Percentiles rank a stretch among this genome's conserved stretches.
Evolutionary conservation across 495 filamentous ascomycete species (phyloP).

Genomic region (Parachaetomium inaequale): DNA sequence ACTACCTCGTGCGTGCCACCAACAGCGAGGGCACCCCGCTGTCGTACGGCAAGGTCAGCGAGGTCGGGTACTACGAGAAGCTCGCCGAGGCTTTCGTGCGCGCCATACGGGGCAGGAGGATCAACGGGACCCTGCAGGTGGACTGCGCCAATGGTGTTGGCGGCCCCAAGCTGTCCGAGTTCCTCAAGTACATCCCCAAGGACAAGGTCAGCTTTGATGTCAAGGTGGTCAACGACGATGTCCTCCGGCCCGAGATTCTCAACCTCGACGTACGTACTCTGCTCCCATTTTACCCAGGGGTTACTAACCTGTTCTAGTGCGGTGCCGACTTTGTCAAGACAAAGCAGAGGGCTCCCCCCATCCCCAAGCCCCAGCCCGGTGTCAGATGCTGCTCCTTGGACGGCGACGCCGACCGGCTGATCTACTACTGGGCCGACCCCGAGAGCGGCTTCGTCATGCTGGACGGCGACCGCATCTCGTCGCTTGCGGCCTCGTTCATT

Average conservation of each 20-base stretch:
- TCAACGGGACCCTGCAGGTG: conserved; percentile 69
- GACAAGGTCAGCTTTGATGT: conserved; percentile 68
- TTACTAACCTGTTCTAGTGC: conserved; percentile 52
- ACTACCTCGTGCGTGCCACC: conserved; percentile 91
- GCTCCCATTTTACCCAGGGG: neutral
- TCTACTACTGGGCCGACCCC: conserved; percentile 90
- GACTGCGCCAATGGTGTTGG: conserved; percentile 98
- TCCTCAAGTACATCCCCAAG: conserved; percentile 76
- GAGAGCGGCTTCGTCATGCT: conserved; percentile 81
- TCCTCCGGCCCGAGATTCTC: conserved; percentile 79
- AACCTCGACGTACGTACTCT: conserved; percentile 70
- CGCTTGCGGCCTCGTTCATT: conserved; percentile 89
- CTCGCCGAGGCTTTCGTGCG: conserved; percentile 72
- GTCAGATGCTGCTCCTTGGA: conserved; percentile 89
- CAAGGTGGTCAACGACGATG: conserved; percentile 86
- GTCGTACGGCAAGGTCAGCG: conserved; percentile 81
- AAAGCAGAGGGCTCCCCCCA: conserved; percentile 83
- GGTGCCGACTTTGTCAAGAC: conserved; percentile 98
- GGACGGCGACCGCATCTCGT: conserved; percentile 95
- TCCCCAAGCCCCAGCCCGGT: conserved; percentile 67
- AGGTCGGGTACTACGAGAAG: conserved; percentile 94
- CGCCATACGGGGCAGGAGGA: conserved; percentile 70
- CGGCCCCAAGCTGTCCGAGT: conserved; percentile 81
- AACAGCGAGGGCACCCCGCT: conserved; percentile 82
- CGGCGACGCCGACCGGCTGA: conserved; percentile 89